Evolutionary conservation across 306 rosid species (phyloP).

Genomic region (Comarum palustre): DNA sequence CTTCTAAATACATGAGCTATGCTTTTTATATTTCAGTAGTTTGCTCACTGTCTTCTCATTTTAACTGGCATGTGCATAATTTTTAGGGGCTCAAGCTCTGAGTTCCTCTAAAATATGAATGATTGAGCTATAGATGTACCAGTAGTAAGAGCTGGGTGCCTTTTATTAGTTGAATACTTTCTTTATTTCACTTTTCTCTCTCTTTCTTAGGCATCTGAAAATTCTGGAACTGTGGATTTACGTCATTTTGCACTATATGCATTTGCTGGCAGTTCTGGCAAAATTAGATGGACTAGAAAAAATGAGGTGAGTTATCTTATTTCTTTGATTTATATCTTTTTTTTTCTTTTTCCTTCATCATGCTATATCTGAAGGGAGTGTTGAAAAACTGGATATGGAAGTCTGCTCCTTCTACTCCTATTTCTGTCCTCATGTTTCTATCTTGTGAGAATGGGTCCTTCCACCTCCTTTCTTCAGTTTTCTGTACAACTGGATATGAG

Average conservation of each 20-base stretch:
- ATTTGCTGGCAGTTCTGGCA: conserved; percentile 87
- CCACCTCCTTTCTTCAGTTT: neutral
- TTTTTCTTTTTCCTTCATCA: neutral
- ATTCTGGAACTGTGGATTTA: conserved; percentile 66
- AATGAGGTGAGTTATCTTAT: conserved; percentile 58
- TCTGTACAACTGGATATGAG: neutral
- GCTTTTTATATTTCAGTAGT: neutral
- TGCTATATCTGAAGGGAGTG: neutral
- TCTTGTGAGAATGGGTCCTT: neutral
- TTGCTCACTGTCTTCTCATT: neutral
- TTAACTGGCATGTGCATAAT: neutral
- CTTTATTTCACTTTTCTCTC: conserved; percentile 26
- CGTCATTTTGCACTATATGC: conserved; percentile 93
- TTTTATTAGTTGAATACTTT: conserved; percentile 11
- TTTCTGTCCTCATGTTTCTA: neutral
- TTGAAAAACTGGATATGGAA: neutral
- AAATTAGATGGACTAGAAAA: conserved; percentile 66
- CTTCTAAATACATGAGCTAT: neutral
- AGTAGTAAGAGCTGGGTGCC: neutral
- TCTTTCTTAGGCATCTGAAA: conserved; percentile 60
- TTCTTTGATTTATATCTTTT: neutral
- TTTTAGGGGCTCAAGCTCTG: neutral
- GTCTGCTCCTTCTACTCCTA: neutral
- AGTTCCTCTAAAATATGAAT: neutral
- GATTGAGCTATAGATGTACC: neutral